Percentiles rank a stretch among this genome's conserved stretches.
These are phyloP conservation scores for Podaxis pistillaris DNA, from an alignment of 768 basidiomycete species.

Conservation along the genomic window DNA sequence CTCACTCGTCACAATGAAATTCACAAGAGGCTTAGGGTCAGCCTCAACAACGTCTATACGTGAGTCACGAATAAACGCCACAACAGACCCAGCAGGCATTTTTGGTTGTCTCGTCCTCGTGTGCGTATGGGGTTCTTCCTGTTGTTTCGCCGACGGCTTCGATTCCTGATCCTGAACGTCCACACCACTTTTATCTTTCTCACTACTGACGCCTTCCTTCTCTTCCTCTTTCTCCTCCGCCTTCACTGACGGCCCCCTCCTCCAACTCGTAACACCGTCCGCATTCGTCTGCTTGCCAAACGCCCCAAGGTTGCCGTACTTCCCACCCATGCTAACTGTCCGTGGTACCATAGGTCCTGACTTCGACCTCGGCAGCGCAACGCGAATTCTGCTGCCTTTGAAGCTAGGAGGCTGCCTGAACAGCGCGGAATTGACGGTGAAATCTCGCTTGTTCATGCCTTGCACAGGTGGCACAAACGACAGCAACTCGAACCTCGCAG, in stretches of 20 bases:
- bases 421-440: constrained; percentile 63
- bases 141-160: not conserved
- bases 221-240: constrained; percentile 21
- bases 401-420: constrained; percentile 44
- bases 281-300: constrained; percentile 43
- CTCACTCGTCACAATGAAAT: constrained; percentile 80
- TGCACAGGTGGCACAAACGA: constrained; percentile 72
- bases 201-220: not conserved
- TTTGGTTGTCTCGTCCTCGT: constrained; percentile 45
- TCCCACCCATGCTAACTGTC: constrained; percentile 23
- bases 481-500: constrained; percentile 60
- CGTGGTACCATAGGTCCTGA: constrained; percentile 30
- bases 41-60: constrained; percentile 48
- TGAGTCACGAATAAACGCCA: constrained; percentile 72
- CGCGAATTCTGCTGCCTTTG: constrained; percentile 41
- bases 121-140: not conserved
- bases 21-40: constrained; percentile 52
- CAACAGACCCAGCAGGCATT: constrained; percentile 68
- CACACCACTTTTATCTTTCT: not conserved
- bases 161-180: not conserved
- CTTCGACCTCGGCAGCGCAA: constrained; percentile 38
- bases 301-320: constrained; percentile 29
- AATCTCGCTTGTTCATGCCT: constrained; percentile 58
- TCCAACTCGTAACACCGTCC: constrained; percentile 43
- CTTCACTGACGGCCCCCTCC: constrained; percentile 20